Evolutionary conservation across 257 asterid genomes (phyloP).

Genomic region (Eustoma russellianum): DNA sequence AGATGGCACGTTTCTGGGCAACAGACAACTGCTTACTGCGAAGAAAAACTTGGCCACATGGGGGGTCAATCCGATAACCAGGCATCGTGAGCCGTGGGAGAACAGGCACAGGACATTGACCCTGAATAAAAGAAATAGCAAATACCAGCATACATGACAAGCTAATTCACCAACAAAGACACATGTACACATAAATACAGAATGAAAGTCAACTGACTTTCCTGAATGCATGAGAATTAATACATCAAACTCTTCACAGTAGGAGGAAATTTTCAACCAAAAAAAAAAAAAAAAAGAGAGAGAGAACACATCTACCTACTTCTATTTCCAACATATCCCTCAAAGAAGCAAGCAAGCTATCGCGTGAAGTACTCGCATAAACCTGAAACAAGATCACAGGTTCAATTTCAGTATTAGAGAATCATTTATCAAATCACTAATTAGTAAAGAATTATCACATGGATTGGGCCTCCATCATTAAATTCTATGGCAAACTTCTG

Average conservation of each 20-base stretch:
- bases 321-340: slow-evolving; percentile 88
- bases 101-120: slow-evolving; percentile 83
- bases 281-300: slow-evolving; percentile 18
- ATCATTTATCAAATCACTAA: slow-evolving; percentile 7
- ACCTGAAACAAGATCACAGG: slow-evolving; percentile 52
- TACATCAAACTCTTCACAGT: background rate
- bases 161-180: background rate
- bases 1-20: slow-evolving; percentile 33
- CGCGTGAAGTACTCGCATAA: slow-evolving; percentile 97
- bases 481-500: slow-evolving; percentile 98
- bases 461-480: slow-evolving; percentile 95
- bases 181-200: no score
- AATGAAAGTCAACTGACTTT: background rate
- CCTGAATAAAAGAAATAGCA: slow-evolving; percentile 43
- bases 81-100: slow-evolving; percentile 98
- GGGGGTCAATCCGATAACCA: slow-evolving; percentile 96
- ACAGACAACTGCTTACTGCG: slow-evolving; percentile 36
- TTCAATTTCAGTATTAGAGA: slow-evolving; percentile 14
- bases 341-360: slow-evolving; percentile 94
- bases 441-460: slow-evolving; percentile 44
- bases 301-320: slow-evolving; percentile 54
- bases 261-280: background rate
- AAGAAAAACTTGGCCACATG: slow-evolving; percentile 86
- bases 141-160: slow-evolving; percentile 13
- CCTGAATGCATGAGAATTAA: background rate